Percentiles rank a stretch among this genome's conserved stretches.
Evolutionary conservation across 2,329 filamentous ascomycete species (phyloP).

Genomic region (Xylaria sp.): DNA sequence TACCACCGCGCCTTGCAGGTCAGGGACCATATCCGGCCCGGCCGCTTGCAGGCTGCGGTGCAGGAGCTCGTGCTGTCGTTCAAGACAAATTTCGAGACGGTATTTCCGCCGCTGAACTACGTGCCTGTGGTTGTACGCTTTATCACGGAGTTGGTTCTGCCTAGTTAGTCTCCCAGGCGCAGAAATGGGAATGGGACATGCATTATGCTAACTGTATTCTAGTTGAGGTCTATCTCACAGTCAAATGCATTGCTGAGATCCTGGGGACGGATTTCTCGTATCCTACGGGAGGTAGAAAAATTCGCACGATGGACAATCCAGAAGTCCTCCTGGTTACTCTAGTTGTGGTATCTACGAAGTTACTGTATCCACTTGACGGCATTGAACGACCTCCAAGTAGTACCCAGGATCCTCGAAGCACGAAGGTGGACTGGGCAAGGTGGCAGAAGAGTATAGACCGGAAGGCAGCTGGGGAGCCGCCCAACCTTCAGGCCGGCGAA

Average conservation of each 20-base stretch:
- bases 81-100: slow-evolving; percentile 67
- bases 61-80: slow-evolving; percentile 66
- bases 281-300: slow-evolving; percentile 48
- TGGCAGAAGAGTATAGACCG: slow-evolving; percentile 63
- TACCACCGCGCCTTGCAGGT: slow-evolving; percentile 65
- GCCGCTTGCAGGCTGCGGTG: slow-evolving; percentile 66
- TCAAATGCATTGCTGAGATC: slow-evolving; percentile 57
- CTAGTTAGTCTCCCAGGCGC: slow-evolving; percentile 54
- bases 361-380: slow-evolving; percentile 75
- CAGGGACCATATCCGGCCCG: slow-evolving; percentile 49
- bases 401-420: slow-evolving; percentile 57
- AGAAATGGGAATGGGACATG: background rate
- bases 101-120: slow-evolving; percentile 73
- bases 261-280: slow-evolving; percentile 61
- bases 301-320: slow-evolving; percentile 63
- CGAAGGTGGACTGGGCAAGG: slow-evolving; percentile 70
- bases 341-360: slow-evolving; percentile 75
- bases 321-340: slow-evolving; percentile 74
- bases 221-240: slow-evolving; percentile 67
- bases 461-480: slow-evolving; percentile 20
- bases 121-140: slow-evolving; percentile 70
- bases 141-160: slow-evolving; percentile 72
- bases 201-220: slow-evolving; percentile 32
- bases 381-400: slow-evolving; percentile 51
- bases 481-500: slow-evolving; percentile 30